Evolutionary conservation across 768 basidiomycete genomes (phyloP).

Genomic region (Piloderma croceum): DNA sequence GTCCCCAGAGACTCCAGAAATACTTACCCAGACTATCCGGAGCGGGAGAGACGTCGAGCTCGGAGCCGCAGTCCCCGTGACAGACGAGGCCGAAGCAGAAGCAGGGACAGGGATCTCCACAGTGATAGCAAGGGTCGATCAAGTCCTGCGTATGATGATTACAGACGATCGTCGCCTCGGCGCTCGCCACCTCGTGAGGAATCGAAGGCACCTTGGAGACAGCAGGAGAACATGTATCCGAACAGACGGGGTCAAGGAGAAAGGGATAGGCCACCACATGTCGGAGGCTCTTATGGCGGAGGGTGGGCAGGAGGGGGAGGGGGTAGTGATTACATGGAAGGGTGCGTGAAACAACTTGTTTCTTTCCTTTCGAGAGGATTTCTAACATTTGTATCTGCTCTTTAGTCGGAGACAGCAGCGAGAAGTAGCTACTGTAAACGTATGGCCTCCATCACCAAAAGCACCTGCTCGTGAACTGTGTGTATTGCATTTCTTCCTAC

Average conservation of each 20-base stretch:
- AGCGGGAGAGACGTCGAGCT: constrained; percentile 28
- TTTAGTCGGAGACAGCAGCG: constrained; percentile 67
- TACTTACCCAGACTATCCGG: constrained; percentile 19
- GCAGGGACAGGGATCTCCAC: constrained; percentile 20
- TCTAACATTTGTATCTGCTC: constrained; percentile 5
- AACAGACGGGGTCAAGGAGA: constrained; percentile 27
- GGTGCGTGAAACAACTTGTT: constrained; percentile 28
- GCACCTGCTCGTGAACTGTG: constrained; percentile 54
- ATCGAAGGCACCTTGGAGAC: constrained; percentile 38
- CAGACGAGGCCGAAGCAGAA: constrained; percentile 25
- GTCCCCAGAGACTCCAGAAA: constrained; percentile 42
- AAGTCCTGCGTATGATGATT: constrained; percentile 61
- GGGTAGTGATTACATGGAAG: constrained; percentile 56
- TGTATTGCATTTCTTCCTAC: constrained; percentile 18
- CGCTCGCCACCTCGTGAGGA: constrained; percentile 28
- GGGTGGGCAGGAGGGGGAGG: constrained; percentile 33
- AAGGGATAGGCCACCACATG: constrained; percentile 24
- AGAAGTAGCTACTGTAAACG: constrained; percentile 45
- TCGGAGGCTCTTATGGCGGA: constrained; percentile 27
- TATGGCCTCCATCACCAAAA: constrained; percentile 86
- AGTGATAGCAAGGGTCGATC: constrained; percentile 28
- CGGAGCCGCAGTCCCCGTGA: constrained; percentile 27
- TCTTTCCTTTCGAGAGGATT: neutral
- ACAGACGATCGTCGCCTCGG: constrained; percentile 39
- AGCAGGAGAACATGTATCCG: constrained; percentile 55